Conservation (phyloP, 306 rosid species). For the Quercus cerris region DNA sequence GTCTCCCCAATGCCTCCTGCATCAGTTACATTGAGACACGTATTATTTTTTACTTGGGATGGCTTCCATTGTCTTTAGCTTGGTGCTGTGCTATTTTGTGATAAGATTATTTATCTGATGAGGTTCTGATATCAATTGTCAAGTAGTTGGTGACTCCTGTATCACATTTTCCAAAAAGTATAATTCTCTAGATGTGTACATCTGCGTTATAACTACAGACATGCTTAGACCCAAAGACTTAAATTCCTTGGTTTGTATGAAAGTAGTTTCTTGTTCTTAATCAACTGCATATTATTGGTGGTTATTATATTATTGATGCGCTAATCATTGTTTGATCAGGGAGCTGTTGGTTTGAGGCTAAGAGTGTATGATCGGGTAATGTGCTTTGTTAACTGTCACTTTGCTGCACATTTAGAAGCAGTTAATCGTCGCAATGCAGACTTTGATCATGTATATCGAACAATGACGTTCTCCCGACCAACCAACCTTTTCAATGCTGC, state of each 20-base stretch:
- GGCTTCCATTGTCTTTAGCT: not conserved
- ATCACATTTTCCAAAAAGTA: conserved; percentile 5
- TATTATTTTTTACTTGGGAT: not conserved
- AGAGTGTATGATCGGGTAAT: conserved; percentile 74
- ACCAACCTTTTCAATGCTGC: conserved; percentile 52
- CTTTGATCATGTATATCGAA: conserved; percentile 85
- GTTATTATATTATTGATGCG: conserved; percentile 29
- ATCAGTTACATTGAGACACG: not conserved
- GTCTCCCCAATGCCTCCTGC: not conserved
- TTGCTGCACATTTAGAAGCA: conserved; percentile 97
- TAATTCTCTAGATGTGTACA: not conserved
- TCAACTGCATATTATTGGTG: not conserved
- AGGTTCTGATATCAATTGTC: not conserved
- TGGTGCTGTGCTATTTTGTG: not conserved
- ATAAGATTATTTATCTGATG: not conserved
- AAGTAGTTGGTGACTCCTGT: conserved; percentile 1
- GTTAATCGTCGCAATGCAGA: conserved; percentile 93
- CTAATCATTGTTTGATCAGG: conserved; percentile 62
- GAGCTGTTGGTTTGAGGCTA: conserved; percentile 97
- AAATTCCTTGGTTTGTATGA: conserved; percentile 10
- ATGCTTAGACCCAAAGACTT: not conserved
- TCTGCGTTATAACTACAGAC: conserved; percentile 1
- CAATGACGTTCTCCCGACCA: conserved; percentile 75
- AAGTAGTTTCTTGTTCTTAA: not conserved
- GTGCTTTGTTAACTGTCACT: conserved; percentile 97